Base-by-base conservation (phyloP, 2,329 filamentous ascomycete species). In the Metarhizium sp. region DNA sequence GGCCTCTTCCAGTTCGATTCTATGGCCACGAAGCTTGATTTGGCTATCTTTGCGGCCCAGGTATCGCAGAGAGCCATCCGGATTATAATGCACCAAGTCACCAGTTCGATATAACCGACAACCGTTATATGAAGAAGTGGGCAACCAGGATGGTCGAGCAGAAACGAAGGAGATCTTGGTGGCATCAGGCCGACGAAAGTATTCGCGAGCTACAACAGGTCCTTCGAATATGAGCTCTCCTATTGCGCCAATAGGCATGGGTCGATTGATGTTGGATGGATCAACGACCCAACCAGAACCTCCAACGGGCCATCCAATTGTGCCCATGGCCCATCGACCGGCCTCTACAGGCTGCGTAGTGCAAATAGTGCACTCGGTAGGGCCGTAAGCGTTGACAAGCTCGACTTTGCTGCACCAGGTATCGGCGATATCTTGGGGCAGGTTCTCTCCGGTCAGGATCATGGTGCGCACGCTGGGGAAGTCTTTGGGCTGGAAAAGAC, bases 221-320 rank as follows among this genome's bases (percentile, higher is more conserved):
- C 59, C 59, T 54, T 60, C 49, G 4, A 60, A 52, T 6, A 60
- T 49, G 6, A 60, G 43, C 29, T 60, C 57, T 11, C 59, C 58
- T 1, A 60, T 34, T n/a, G 30, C 40, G n/a, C 58, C 58, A 11
- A 53, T 55, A 7, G 59, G 59, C 2, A 50, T 52, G 2, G 52
- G 53, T 11, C 40, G 43, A 1, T 52, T 20, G 8, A 46, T 49
- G 38, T 59, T 51, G 6, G 45, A n/a, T 20, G 45, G n/a, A n/a
- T 55, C 51, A n/a, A 55, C 53, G 25, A 59, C 54, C 53, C 55
- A 59, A 18, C 49, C 49, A n/a, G 10, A 42, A 34, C 47, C 47
- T 2, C 55, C 57, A 5, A 56, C 47, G 3, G 56, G 51, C 2
- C 42, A 43, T 5, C 56, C 56, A 32, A 58, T 34, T 20, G 50